phyloP scores from a whole-genome alignment of 352 stramenopile genomes.

The Plasmopara halstedii region DNA sequence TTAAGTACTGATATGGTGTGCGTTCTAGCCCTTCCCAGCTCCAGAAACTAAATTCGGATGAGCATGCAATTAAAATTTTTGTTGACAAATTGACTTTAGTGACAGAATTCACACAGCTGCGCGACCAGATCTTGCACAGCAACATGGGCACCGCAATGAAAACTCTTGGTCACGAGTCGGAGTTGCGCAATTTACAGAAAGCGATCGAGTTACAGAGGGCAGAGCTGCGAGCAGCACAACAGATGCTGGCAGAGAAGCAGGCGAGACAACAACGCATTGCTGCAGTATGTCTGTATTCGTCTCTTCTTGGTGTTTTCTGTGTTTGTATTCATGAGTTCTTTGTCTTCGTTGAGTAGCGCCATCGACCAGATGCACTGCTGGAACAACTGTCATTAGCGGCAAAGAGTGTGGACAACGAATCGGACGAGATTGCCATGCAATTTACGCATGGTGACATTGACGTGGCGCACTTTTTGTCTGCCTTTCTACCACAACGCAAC shows the following conservation, averaged over 20 bases:
- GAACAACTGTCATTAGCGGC: constrained; percentile 57
- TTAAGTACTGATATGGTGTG: constrained; percentile 1
- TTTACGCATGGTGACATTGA: constrained; percentile 73
- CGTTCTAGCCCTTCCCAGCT: constrained; percentile 38
- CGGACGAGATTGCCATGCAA: constrained; percentile 62
- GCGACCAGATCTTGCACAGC: constrained; percentile 66
- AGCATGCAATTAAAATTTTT: constrained; percentile 51
- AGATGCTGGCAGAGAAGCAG: constrained; percentile 60
- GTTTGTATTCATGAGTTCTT: not conserved
- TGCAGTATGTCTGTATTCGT: constrained; percentile 30
- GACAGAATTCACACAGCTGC: constrained; percentile 61
- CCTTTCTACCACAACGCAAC: constrained; percentile 59
- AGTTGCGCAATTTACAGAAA: constrained; percentile 40
- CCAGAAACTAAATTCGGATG: constrained; percentile 54
- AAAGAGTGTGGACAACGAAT: constrained; percentile 51
- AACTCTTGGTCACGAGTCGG: constrained; percentile 49
- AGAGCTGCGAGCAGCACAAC: constrained; percentile 42
- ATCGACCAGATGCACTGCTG: constrained; percentile 61
- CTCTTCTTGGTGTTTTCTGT: not conserved
- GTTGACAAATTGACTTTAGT: constrained; percentile 52
- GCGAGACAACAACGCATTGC: constrained; percentile 57
- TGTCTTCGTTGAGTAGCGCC: constrained; percentile 29
- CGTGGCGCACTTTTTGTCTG: constrained; percentile 50
- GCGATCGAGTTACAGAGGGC: constrained; percentile 42
- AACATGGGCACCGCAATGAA: constrained; percentile 72